Conservation (phyloP, 768 basidiomycete species). For the Pleurotus tuber-regium region DNA sequence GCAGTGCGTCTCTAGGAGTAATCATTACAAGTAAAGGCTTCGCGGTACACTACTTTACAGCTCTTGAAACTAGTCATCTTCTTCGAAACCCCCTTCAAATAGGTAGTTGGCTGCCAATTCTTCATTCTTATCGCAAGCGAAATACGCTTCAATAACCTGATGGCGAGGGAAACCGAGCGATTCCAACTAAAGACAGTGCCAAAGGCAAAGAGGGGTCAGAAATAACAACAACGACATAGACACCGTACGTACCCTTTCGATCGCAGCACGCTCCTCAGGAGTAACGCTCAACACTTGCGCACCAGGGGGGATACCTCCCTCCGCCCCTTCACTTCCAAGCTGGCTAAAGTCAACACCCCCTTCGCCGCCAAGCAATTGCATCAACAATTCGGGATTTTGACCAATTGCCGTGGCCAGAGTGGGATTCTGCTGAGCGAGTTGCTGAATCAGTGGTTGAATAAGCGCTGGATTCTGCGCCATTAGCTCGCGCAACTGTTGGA, state of each 20-base stretch:
- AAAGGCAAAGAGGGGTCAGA: conserved; percentile 1
- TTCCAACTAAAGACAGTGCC: conserved; percentile 56
- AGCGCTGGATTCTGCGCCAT: conserved; percentile 75
- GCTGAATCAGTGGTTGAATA: conserved; percentile 80
- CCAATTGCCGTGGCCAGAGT: conserved; percentile 66
- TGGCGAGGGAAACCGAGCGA: conserved; percentile 85
- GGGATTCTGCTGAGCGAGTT: conserved; percentile 75
- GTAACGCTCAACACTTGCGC: conserved; percentile 75
- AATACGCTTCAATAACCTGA: conserved; percentile 83
- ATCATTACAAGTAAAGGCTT: neutral
- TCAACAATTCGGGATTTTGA: conserved; percentile 68
- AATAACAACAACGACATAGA: neutral
- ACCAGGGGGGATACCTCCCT: conserved; percentile 38
- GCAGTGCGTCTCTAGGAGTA: neutral
- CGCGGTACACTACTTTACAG: neutral
- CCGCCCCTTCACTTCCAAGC: conserved; percentile 36
- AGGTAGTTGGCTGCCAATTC: conserved; percentile 93
- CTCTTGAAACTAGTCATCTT: too few species aligned
- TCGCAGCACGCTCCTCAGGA: conserved; percentile 83
- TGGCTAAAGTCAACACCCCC: conserved; percentile 36
- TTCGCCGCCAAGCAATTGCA: conserved; percentile 57
- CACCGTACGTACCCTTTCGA: conserved; percentile 68
- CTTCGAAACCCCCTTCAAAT: conserved; percentile 72
- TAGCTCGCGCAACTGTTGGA: conserved; percentile 71
- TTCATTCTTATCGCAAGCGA: conserved; percentile 96